Percentiles rank a stretch among this genome's conserved stretches.
Conservation (phyloP, 2,329 filamentous ascomycete genomes). For the Epichloe brachyelytri region DNA sequence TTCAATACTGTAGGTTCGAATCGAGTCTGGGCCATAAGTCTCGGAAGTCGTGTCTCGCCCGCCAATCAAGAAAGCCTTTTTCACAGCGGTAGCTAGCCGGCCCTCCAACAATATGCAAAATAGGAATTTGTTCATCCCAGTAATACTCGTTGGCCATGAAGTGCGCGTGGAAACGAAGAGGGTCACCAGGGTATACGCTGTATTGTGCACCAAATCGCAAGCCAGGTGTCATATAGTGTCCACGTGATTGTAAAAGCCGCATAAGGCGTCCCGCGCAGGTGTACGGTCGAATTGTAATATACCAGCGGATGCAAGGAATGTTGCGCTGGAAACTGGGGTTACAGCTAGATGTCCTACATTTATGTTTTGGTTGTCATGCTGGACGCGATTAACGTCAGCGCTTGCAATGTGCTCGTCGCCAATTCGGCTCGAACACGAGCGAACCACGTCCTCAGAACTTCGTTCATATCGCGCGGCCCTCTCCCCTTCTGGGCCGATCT, state of each 20-base stretch:
- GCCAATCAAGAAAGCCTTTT: conserved; percentile 86
- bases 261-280: conserved; percentile 40
- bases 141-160: conserved; percentile 72
- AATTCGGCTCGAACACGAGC: not conserved
- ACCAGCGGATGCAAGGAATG: conserved; percentile 14
- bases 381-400: not conserved
- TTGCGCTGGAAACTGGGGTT: conserved; percentile 23
- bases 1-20: conserved; percentile 75
- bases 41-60: conserved; percentile 37
- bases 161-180: conserved; percentile 88
- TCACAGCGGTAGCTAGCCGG: conserved; percentile 81
- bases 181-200: conserved; percentile 89
- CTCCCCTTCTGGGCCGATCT: conserved; percentile 23
- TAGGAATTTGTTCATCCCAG: conserved; percentile 79
- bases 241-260: conserved; percentile 65
- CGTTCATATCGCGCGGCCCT: conserved; percentile 11
- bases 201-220: conserved; percentile 91
- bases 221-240: conserved; percentile 83
- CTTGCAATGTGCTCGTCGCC: not conserved
- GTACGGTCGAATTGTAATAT: conserved; percentile 6
- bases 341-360: not conserved
- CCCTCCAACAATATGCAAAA: conserved; percentile 82
- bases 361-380: not conserved
- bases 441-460: not conserved
- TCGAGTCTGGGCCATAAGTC: conserved; percentile 22